Conservation (phyloP, 2,329 filamentous ascomycete genomes). For the Alternaria alternata region DNA sequence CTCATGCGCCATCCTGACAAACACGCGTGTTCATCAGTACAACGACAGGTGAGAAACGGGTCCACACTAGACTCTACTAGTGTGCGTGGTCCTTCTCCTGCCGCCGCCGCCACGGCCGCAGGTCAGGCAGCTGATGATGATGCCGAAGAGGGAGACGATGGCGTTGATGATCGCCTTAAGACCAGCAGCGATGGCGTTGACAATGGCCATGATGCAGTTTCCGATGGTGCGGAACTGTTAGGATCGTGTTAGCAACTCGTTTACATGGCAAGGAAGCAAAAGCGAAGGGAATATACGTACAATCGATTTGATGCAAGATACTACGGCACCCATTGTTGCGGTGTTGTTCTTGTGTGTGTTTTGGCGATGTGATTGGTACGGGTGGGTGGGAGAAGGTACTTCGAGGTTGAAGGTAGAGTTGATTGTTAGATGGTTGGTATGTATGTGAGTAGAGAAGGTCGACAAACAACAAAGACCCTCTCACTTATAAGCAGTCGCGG, state of each 20-base stretch:
- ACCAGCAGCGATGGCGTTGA: constrained; percentile 56
- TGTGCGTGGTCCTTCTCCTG: constrained; percentile 45
- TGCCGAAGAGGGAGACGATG: constrained; percentile 59
- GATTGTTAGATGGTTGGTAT: not conserved
- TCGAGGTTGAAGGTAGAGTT: not conserved
- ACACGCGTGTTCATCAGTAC: not conserved
- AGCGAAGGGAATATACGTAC: constrained; percentile 63
- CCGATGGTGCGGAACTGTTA: constrained; percentile 57
- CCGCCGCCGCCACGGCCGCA: constrained; percentile 56
- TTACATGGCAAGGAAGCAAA: not conserved
- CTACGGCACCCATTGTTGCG: constrained; percentile 78
- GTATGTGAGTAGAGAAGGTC: not conserved
- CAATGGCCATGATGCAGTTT: constrained; percentile 57
- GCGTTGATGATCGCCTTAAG: constrained; percentile 59
- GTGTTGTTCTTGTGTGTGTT: constrained; percentile 25
- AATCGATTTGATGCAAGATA: constrained; percentile 66
- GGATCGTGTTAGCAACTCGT: not conserved
- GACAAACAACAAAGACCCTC: constrained; percentile 56
- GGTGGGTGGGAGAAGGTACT: not conserved
- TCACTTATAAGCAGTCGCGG: constrained; percentile 9
- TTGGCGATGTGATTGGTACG: not conserved
- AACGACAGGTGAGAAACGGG: constrained; percentile 21
- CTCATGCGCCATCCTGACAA: constrained; percentile 15
- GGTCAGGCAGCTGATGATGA: constrained; percentile 60
- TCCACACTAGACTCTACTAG: constrained; percentile 49